These are phyloP conservation scores for Scleroderma citrinum DNA, from an alignment of 768 basidiomycete species.

Conservation along the genomic window DNA sequence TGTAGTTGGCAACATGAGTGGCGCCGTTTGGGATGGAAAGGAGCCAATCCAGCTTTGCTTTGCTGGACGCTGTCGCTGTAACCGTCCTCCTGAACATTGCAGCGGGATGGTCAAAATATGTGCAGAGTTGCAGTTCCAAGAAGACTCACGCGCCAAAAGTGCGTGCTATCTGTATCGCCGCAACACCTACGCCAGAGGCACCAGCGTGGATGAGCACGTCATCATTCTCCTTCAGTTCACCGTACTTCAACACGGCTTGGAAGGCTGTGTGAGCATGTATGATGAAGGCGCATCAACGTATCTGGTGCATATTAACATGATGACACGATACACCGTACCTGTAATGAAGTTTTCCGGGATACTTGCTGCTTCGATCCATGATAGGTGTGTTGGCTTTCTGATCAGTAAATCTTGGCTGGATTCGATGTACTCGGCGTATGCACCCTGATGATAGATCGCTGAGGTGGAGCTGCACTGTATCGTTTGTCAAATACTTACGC, in stretches of 20 bases:
- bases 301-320: not conserved
- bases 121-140: no score
- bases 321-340: slow-evolving; percentile 39
- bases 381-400: slow-evolving; percentile 66
- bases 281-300: not conserved
- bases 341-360: slow-evolving; percentile 89
- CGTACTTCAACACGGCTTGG: slow-evolving; percentile 61
- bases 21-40: slow-evolving; percentile 60
- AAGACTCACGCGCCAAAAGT: slow-evolving; percentile 61
- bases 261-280: slow-evolving; percentile 35
- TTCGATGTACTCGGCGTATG: slow-evolving; percentile 84
- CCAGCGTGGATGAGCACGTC: slow-evolving; percentile 86
- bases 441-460: slow-evolving; percentile 48
- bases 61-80: slow-evolving; percentile 80
- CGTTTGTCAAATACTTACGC: slow-evolving; percentile 45
- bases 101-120: slow-evolving; percentile 2
- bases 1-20: slow-evolving; percentile 81
- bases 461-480: not conserved
- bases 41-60: slow-evolving; percentile 77
- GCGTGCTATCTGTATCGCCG: slow-evolving; percentile 83
- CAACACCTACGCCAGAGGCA: slow-evolving; percentile 84
- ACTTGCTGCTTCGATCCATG: slow-evolving; percentile 81
- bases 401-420: slow-evolving; percentile 62
- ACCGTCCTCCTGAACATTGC: slow-evolving; percentile 49
- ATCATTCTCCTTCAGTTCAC: slow-evolving; percentile 61